Percentiles rank a stretch among this genome's conserved stretches.
These are phyloP conservation scores for Bassia scoparia DNA, from an alignment of 148 eudicot species.

Conservation along the genomic window DNA sequence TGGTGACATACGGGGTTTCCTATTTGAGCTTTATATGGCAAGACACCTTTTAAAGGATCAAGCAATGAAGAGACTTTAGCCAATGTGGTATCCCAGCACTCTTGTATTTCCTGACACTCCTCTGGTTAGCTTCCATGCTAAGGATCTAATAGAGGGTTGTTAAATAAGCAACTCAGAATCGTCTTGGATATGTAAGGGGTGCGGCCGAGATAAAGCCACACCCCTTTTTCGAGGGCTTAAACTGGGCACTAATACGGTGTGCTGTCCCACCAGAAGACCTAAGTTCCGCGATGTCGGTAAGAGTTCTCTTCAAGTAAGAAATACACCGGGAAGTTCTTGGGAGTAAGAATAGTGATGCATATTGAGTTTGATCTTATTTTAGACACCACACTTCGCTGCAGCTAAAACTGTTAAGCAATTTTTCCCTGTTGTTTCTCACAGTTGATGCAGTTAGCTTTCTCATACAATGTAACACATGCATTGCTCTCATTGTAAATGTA, in stretches of 20 bases:
- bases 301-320: constrained; percentile 24
- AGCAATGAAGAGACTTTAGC: constrained; percentile 60
- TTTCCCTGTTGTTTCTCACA: constrained; percentile 9
- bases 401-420: background rate
- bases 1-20: constrained; percentile 85
- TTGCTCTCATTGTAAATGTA: constrained; percentile 32
- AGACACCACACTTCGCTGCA: constrained; percentile 16
- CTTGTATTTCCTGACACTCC: constrained; percentile 57
- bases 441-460: constrained; percentile 17
- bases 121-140: constrained; percentile 57
- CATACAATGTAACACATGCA: constrained; percentile 21
- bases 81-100: constrained; percentile 51
- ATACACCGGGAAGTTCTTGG: constrained; percentile 17
- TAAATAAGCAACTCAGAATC: constrained; percentile 55
- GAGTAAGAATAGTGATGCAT: constrained; percentile 27
- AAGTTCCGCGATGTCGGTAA: constrained; percentile 30
- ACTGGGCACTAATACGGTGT: constrained; percentile 79
- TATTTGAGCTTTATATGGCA: constrained; percentile 76
- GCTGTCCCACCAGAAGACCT: constrained; percentile 72
- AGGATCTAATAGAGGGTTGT: constrained; percentile 54
- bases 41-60: constrained; percentile 76
- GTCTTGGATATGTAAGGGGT: constrained; percentile 66
- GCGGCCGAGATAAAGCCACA: constrained; percentile 77
- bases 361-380: constrained; percentile 56
- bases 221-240: constrained; percentile 67